Evolutionary conservation across 805 yeast species (phyloP).

Genomic region (Kuraishia piskuri): DNA sequence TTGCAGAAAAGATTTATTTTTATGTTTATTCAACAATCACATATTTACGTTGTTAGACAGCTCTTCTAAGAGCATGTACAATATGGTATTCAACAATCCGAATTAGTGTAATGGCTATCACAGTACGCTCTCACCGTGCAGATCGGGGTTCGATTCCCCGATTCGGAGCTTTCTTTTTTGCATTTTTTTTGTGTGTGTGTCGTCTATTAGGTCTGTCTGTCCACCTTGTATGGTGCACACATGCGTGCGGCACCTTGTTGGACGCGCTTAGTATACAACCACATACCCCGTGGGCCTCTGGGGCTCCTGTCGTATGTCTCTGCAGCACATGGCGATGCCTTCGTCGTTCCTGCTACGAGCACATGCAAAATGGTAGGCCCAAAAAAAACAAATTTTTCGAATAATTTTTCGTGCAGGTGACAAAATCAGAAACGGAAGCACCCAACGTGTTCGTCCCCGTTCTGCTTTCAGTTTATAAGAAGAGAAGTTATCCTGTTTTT

Average conservation of each 20-base stretch:
- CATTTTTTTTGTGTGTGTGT: neutral
- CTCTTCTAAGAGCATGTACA: neutral
- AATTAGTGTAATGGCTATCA: constrained; percentile 4
- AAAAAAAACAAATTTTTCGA: neutral
- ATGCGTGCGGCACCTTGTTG: neutral
- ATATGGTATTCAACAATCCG: neutral
- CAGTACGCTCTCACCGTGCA: constrained; percentile 4
- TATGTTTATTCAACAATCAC: too few relatives aligned
- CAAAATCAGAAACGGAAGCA: neutral
- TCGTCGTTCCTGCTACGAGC: neutral
- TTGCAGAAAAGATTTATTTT: too few relatives aligned
- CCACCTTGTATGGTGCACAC: neutral
- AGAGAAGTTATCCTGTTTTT: neutral
- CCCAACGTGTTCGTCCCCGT: neutral
- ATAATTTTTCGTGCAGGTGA: neutral
- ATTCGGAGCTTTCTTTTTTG: neutral
- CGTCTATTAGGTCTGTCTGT: neutral
- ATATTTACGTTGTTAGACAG: too few relatives aligned
- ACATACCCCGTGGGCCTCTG: neutral
- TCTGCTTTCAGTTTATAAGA: neutral
- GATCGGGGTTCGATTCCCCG: constrained; percentile 5
- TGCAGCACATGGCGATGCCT: neutral
- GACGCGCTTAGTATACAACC: too few relatives aligned
- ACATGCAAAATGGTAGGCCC: neutral
- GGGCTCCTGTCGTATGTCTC: neutral